These are phyloP conservation scores for Brassica hybrid DNA, from an alignment of 441 rosid genomes.

Conservation along the genomic window DNA sequence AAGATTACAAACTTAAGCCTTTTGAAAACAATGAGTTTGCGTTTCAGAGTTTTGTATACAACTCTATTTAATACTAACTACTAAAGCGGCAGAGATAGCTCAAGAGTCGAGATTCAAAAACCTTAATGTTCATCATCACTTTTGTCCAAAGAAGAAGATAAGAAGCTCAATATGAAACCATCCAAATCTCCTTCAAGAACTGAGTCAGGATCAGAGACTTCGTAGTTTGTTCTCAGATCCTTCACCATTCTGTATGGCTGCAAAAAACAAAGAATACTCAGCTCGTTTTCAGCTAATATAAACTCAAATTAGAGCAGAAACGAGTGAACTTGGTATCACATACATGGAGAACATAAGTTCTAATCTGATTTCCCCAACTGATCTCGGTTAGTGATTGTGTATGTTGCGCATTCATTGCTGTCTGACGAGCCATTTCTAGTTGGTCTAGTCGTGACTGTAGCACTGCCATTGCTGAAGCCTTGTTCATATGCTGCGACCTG, in stretches of 20 bases:
- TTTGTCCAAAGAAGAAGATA: constrained; percentile 75
- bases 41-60: neutral
- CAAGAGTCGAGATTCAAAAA: constrained; percentile 6
- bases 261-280: constrained; percentile 23
- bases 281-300: neutral
- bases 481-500: constrained; percentile 93
- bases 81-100: constrained; percentile 1
- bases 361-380: constrained; percentile 98
- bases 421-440: constrained; percentile 91
- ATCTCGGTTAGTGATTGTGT: constrained; percentile 91
- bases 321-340: constrained; percentile 26
- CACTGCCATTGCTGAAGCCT: constrained; percentile 98
- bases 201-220: constrained; percentile 88
- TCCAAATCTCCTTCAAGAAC: constrained; percentile 97
- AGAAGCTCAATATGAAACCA: constrained; percentile 81
- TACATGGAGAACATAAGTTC: constrained; percentile 94
- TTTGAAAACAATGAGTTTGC: neutral
- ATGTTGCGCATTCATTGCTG: constrained; percentile 89
- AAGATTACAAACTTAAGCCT: neutral
- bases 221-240: constrained; percentile 94
- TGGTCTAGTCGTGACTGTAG: constrained; percentile 93
- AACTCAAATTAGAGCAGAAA: neutral
- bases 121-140: constrained; percentile 45
- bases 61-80: neutral
- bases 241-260: constrained; percentile 97